Conservation (phyloP, 2,329 filamentous ascomycete genomes). For the Rutstroemia sp. region DNA sequence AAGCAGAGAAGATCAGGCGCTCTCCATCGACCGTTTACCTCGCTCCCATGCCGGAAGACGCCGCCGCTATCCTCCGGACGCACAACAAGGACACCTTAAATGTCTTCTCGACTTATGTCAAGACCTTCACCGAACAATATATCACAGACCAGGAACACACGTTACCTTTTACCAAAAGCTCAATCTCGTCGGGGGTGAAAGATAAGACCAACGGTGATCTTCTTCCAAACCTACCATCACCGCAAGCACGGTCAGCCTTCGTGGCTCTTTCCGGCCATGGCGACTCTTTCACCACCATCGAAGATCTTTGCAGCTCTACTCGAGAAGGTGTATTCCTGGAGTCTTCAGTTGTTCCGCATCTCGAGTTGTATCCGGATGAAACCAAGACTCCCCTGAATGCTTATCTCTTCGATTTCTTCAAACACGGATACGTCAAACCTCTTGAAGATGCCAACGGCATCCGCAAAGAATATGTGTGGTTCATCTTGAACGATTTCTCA, state of each 20-base stretch:
- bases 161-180: slow-evolving; percentile 25
- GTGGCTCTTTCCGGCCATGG: slow-evolving; percentile 61
- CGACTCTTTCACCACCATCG: slow-evolving; percentile 56
- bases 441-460: slow-evolving; percentile 60
- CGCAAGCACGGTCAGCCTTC: slow-evolving; percentile 57
- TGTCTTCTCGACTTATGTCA: slow-evolving; percentile 62
- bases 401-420: slow-evolving; percentile 71
- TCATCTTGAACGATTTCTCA: slow-evolving; percentile 59
- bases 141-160: slow-evolving; percentile 23
- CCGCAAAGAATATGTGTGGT: slow-evolving; percentile 62
- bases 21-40: slow-evolving; percentile 60
- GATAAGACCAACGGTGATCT: slow-evolving; percentile 6
- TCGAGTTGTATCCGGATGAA: slow-evolving; percentile 53
- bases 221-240: slow-evolving; percentile 31
- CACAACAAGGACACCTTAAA: slow-evolving; percentile 57
- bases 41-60: slow-evolving; percentile 51
- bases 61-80: slow-evolving; percentile 45
- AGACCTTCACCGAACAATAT: slow-evolving; percentile 61
- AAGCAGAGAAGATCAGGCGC: slow-evolving; percentile 41
- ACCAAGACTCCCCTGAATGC: slow-evolving; percentile 48
- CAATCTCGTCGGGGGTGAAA: slow-evolving; percentile 15
- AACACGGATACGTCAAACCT: slow-evolving; percentile 56
- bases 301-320: slow-evolving; percentile 58
- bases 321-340: slow-evolving; percentile 68
- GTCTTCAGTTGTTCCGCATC: slow-evolving; percentile 62